Base-by-base conservation (phyloP, 106 monocot species). In the Vanilla planifolia region DNA sequence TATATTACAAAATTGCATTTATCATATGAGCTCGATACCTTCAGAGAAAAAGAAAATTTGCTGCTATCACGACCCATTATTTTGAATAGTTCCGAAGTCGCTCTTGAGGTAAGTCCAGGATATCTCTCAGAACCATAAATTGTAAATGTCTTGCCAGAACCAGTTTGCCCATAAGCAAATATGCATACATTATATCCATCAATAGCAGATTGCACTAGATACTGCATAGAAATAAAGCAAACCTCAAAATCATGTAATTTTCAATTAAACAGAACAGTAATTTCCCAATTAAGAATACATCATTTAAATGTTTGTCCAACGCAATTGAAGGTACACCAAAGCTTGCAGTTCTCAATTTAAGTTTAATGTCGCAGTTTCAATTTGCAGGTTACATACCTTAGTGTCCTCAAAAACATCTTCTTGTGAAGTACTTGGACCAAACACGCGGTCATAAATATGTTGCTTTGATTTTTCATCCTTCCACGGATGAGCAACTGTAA, bases 101-200 rank as follows among this genome's bases (percentile, higher is more conserved):
- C 92, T 72, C 77, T 85, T 68, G 92, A 85, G 30, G 98, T 92
- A 50, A 99, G 81, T 29, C 98, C 98, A 25, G 85, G 92, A 61
- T 74, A 80, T 55, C 37, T 77, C 34, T 99, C 85, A 14, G 80
- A 88, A 57, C 92, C 98, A 65, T 88, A 99, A 62, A 99, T 99
- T 32, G 92, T 99, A 25, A 88, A 99, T 60, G 98, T 99, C 60
- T 99, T 99, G 9, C 98, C 92, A 39, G 98, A 99, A 65, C 98
- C 92, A 62, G 98, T 99, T 88, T 92, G 98, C 4, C 98, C 98
- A 78, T 99, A 99, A 22, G 98, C 98, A 80, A 99, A 99, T 62
- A 99, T 87, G 46, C 92, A 99, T 17, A 99, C 98, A 85, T 99
- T 99, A 65, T 92, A 98, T 41, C 98, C 98, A 73, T 92, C 98